Evolutionary conservation across 2,329 filamentous ascomycete species (phyloP).

Genomic region (Shiraia sp.): DNA sequence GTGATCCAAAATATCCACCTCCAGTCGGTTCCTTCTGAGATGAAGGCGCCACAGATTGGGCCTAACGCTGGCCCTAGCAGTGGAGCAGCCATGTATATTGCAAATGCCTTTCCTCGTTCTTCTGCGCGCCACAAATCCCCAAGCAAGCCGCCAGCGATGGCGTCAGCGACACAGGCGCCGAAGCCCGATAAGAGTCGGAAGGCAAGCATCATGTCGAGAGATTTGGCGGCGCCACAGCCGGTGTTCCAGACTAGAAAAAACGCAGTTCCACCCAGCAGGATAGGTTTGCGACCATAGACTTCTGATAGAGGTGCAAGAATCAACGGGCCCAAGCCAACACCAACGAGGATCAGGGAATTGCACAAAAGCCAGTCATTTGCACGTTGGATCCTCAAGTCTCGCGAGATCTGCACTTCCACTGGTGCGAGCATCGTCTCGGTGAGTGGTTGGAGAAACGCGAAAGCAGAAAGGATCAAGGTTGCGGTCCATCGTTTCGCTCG

Average conservation of each 20-base stretch:
- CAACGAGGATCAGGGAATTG: too few relatives aligned
- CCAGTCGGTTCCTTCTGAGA: constrained; percentile 20
- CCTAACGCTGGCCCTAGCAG: constrained; percentile 23
- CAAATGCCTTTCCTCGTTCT: constrained; percentile 25
- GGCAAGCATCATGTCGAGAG: constrained; percentile 39
- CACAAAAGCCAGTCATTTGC: too few relatives aligned
- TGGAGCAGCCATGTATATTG: constrained; percentile 16
- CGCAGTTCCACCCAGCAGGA: constrained; percentile 58
- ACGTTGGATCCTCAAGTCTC: too few relatives aligned
- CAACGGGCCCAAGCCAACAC: constrained; percentile 32
- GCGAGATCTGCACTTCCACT: too few relatives aligned
- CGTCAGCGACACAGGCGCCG: constrained; percentile 16
- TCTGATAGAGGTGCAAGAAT: constrained; percentile 32
- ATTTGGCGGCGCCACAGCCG: constrained; percentile 52
- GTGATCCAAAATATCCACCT: constrained; percentile 15
- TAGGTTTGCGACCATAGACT: constrained; percentile 44
- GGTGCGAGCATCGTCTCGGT: too few relatives aligned
- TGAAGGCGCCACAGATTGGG: constrained; percentile 20
- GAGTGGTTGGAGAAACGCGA: too few relatives aligned
- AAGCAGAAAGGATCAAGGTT: too few relatives aligned
- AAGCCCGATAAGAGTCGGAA: constrained; percentile 56
- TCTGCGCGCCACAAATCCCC: constrained; percentile 26
- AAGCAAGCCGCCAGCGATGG: constrained; percentile 23
- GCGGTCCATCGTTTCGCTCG: too few relatives aligned
- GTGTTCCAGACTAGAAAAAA: constrained; percentile 65